Evolutionary conservation across 495 filamentous ascomycete genomes (phyloP).

Genomic region (Articulospora tetracladia): DNA sequence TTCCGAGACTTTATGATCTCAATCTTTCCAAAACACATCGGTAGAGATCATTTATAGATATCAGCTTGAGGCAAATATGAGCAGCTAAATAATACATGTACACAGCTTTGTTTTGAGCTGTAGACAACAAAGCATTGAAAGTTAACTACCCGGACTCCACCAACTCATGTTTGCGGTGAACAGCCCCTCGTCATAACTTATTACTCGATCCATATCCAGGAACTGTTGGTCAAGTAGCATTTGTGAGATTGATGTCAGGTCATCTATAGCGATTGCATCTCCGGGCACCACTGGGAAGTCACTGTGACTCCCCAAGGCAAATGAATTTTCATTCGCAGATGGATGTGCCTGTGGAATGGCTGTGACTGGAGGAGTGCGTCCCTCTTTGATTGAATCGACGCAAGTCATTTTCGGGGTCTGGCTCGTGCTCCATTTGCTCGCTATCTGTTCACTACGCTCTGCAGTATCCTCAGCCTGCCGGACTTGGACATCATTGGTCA

Average conservation of each 20-base stretch:
- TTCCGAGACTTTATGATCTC: neutral
- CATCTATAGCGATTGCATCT: neutral
- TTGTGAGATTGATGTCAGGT: constrained; percentile 26
- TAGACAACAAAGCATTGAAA: constrained; percentile 2
- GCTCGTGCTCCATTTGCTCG: neutral
- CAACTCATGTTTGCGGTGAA: neutral
- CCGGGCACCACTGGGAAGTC: neutral
- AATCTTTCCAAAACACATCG: neutral
- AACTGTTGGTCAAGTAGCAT: constrained; percentile 36
- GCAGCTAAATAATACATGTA: neutral
- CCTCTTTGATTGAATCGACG: neutral
- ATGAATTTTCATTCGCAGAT: neutral
- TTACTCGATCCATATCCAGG: constrained; percentile 34
- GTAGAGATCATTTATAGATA: neutral
- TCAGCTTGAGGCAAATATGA: neutral
- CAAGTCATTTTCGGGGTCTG: neutral
- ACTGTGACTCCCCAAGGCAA: neutral
- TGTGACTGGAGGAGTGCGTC: neutral
- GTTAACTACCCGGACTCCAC: neutral
- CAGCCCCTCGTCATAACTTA: constrained; percentile 27
- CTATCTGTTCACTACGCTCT: neutral
- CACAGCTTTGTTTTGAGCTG: neutral
- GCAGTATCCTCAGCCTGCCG: neutral
- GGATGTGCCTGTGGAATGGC: neutral
- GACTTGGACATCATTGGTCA: neutral